Percentiles rank a stretch among this genome's conserved stretches.
These are phyloP conservation scores for Suhomyces atakaporum DNA, from an alignment of 1,139 yeast genomes.

Conservation along the genomic window DNA sequence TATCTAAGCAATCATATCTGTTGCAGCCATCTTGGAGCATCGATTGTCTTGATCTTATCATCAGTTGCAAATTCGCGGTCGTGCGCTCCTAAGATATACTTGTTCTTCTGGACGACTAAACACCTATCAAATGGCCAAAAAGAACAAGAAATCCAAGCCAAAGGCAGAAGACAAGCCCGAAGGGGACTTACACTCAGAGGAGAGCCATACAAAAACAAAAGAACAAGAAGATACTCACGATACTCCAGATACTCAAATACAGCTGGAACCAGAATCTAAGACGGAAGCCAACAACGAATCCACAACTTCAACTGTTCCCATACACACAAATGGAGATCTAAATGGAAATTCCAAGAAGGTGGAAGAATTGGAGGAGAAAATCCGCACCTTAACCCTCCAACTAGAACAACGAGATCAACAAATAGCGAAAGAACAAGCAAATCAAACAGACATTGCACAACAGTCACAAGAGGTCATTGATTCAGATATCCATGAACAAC, in stretches of 20 bases:
- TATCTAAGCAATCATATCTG: too few relatives aligned
- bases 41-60: too few relatives aligned
- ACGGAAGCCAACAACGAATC: background rate
- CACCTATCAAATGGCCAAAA: slow-evolving; percentile 28
- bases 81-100: slow-evolving; percentile 1
- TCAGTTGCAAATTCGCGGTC: slow-evolving; percentile 1
- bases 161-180: slow-evolving; percentile 6
- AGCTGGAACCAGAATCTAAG: too few relatives aligned
- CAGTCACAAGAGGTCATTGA: slow-evolving; percentile 1
- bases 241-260: too few relatives aligned
- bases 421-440: background rate
- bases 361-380: slow-evolving; percentile 19
- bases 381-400: slow-evolving; percentile 24
- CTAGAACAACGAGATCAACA: slow-evolving; percentile 17
- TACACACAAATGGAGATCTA: background rate
- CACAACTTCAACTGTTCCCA: background rate
- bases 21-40: too few relatives aligned
- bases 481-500: slow-evolving; percentile 2
- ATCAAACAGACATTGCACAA: background rate
- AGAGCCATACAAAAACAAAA: background rate
- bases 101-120: background rate
- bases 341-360: background rate
- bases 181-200: slow-evolving; percentile 7
- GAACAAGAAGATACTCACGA: too few relatives aligned
- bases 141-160: slow-evolving; percentile 28